Evolutionary conservation across 2,329 filamentous ascomycete genomes (phyloP).

Genomic region (Dactylella cylindrospora): DNA sequence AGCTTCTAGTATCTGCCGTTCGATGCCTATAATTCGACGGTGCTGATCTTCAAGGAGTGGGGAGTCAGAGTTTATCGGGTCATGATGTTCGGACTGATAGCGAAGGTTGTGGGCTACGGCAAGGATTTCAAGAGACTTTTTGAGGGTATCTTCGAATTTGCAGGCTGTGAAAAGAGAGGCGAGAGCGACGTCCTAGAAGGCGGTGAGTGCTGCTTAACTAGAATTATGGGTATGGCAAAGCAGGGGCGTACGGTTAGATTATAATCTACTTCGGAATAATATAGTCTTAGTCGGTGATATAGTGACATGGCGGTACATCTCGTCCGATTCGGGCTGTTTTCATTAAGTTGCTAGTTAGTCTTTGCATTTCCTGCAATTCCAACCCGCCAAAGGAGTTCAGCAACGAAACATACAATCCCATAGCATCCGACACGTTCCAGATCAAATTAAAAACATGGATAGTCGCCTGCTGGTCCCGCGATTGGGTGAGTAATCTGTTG

Average conservation of each 20-base stretch:
- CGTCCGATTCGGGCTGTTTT: conserved; percentile 74
- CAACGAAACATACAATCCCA: conserved; percentile 69
- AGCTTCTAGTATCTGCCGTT: conserved; percentile 88
- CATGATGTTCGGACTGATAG: conserved; percentile 57
- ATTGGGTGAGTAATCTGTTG: conserved; percentile 69
- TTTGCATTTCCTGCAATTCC: not conserved
- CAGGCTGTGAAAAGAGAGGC: conserved; percentile 89
- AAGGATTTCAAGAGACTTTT: conserved; percentile 91
- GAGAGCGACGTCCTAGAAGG: conserved; percentile 73
- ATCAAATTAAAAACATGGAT: conserved; percentile 87
- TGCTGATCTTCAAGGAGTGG: conserved; percentile 77
- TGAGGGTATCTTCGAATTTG: conserved; percentile 96
- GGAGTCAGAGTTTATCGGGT: conserved; percentile 59
- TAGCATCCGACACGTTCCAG: conserved; percentile 73
- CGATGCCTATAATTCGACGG: conserved; percentile 81
- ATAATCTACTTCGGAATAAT: conserved; percentile 82
- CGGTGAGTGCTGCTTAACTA: conserved; percentile 5
- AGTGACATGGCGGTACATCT: conserved; percentile 90
- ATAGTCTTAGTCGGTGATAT: conserved; percentile 88
- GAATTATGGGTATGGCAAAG: not conserved
- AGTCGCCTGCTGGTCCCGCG: conserved; percentile 76
- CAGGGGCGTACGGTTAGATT: conserved; percentile 61
- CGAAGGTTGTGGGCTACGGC: conserved; percentile 83
- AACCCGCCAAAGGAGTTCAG: conserved; percentile 8
- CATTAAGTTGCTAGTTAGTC: conserved; percentile 9